phyloP scores from a whole-genome alignment of 495 filamentous ascomycete genomes.

The Pseudomonodictys pantanalensis region DNA sequence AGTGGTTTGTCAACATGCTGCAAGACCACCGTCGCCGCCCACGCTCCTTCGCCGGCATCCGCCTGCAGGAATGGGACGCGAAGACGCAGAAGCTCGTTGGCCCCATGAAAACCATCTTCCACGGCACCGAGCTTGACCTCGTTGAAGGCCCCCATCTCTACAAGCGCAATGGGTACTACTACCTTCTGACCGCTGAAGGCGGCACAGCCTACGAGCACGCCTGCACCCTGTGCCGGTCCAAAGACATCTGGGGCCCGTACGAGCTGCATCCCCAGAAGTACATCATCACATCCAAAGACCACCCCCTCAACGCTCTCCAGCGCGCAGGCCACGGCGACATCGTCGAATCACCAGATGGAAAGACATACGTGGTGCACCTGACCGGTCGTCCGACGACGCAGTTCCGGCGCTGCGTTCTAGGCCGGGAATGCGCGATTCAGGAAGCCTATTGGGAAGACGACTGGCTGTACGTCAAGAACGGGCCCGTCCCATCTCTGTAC shows the following conservation, averaged over 20 bases:
- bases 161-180: slow-evolving; percentile 56
- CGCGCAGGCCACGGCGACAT: slow-evolving; percentile 59
- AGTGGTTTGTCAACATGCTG: slow-evolving; percentile 57
- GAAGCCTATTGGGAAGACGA: slow-evolving; percentile 55
- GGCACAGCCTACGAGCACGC: slow-evolving; percentile 60
- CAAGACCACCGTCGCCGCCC: slow-evolving; percentile 52
- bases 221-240: slow-evolving; percentile 52
- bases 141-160: slow-evolving; percentile 64
- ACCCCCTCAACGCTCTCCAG: slow-evolving; percentile 44
- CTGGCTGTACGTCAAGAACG: slow-evolving; percentile 58
- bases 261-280: slow-evolving; percentile 39
- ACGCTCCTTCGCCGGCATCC: slow-evolving; percentile 28
- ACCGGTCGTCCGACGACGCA: slow-evolving; percentile 54
- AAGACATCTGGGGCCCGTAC: slow-evolving; percentile 58
- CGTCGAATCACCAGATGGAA: slow-evolving; percentile 56
- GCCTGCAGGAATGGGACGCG: slow-evolving; percentile 50
- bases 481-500: slow-evolving; percentile 51
- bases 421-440: slow-evolving; percentile 55
- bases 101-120: slow-evolving; percentile 50
- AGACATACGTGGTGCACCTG: slow-evolving; percentile 56
- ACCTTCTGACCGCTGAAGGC: slow-evolving; percentile 59
- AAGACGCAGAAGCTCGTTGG: slow-evolving; percentile 38
- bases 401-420: slow-evolving; percentile 52
- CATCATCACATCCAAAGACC: slow-evolving; percentile 13
- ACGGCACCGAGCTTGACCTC: slow-evolving; percentile 52